Evolutionary conservation across 371 early-diverging fungal genomes (phyloP).

Genomic region (Zychaea mexicana): DNA sequence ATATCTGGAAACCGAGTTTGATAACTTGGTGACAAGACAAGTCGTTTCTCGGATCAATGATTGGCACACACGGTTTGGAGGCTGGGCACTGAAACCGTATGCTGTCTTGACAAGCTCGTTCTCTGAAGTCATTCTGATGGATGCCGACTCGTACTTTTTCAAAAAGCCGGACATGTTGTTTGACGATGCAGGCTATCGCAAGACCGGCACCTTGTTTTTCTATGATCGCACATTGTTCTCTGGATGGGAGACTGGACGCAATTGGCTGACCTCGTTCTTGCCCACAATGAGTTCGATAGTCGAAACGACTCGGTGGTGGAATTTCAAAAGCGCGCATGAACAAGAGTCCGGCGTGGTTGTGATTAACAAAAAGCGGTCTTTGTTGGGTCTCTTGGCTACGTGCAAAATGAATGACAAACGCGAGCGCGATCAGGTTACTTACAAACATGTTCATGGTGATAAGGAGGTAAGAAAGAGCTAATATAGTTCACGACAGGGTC

Average conservation of each 20-base stretch:
- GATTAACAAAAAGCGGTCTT: constrained; percentile 54
- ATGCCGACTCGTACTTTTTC: constrained; percentile 76
- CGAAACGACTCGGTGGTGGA: constrained; percentile 48
- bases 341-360: constrained; percentile 69
- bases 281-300: constrained; percentile 47
- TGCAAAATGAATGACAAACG: constrained; percentile 60
- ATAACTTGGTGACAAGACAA: constrained; percentile 50
- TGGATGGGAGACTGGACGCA: constrained; percentile 32
- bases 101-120: constrained; percentile 70
- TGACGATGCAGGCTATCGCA: constrained; percentile 54
- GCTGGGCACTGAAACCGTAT: constrained; percentile 70
- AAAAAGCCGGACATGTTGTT: constrained; percentile 63
- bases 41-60: constrained; percentile 54
- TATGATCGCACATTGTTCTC: constrained; percentile 60
- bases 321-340: constrained; percentile 50
- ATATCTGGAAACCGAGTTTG: constrained; percentile 41
- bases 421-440: constrained; percentile 50
- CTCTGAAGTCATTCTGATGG: constrained; percentile 66
- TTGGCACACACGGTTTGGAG: constrained; percentile 46
- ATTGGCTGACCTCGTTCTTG: constrained; percentile 50
- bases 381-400: constrained; percentile 55
- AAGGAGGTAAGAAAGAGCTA: constrained; percentile 56
- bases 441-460: constrained; percentile 55
- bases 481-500: too few relatives aligned
- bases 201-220: constrained; percentile 66